Percentiles rank a stretch among this genome's conserved stretches.
Evolutionary conservation across 1,139 yeast species (phyloP).

Genomic region (Debaryomyces fabryi): DNA sequence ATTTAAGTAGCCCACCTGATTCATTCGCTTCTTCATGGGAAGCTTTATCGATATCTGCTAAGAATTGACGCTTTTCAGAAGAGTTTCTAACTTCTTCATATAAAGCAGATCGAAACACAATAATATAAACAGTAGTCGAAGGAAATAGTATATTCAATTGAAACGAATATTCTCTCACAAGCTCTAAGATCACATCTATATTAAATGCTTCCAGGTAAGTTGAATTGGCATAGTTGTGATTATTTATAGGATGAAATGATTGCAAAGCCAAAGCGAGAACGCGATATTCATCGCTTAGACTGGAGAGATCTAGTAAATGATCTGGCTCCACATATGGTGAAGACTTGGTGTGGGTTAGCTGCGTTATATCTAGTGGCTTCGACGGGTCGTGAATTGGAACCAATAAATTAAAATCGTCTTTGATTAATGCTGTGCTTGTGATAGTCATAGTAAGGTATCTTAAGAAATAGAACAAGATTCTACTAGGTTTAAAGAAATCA

Average conservation of each 20-base stretch:
- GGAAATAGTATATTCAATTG: slow-evolving; percentile 16
- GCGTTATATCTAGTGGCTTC: neutral
- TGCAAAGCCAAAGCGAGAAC: slow-evolving; percentile 32
- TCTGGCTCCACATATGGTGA: slow-evolving; percentile 31
- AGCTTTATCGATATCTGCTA: slow-evolving; percentile 27
- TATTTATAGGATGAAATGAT: slow-evolving; percentile 19
- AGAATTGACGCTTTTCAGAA: slow-evolving; percentile 22
- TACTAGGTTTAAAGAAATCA: neutral
- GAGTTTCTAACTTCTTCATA: slow-evolving; percentile 26
- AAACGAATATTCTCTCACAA: slow-evolving; percentile 19
- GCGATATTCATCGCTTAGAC: slow-evolving; percentile 20
- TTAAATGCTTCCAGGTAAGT: slow-evolving; percentile 28
- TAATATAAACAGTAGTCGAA: slow-evolving; percentile 25
- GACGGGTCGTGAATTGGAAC: slow-evolving; percentile 9
- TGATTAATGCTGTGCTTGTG: slow-evolving; percentile 15
- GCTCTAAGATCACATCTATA: slow-evolving; percentile 20
- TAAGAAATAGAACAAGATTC: neutral
- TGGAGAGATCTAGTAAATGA: slow-evolving; percentile 26
- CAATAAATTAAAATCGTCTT: slow-evolving; percentile 13
- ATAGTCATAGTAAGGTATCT: neutral
- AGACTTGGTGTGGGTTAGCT: slow-evolving; percentile 19
- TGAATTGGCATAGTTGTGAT: slow-evolving; percentile 24
- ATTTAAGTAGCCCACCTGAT: slow-evolving; percentile 35
- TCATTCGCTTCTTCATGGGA: slow-evolving; percentile 34
- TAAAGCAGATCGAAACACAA: slow-evolving; percentile 33